These are phyloP conservation scores for Ascoidea tarda DNA, from an alignment of 805 yeast species.

Conservation along the genomic window DNA sequence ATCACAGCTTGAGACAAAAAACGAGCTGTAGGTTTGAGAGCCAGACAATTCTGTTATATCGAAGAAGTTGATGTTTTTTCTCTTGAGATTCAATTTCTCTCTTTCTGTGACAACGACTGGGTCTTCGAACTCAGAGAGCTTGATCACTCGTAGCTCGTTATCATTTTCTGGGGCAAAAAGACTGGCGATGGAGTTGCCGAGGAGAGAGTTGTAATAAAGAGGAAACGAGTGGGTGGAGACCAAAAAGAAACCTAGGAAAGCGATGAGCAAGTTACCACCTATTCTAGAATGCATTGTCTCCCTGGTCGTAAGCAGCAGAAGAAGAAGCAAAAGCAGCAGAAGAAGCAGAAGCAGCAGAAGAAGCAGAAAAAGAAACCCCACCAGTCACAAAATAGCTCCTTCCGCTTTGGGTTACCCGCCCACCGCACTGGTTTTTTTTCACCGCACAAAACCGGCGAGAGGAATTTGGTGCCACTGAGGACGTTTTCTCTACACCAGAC, in stretches of 20 bases:
- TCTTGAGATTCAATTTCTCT: conserved; percentile 28
- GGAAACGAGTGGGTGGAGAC: background rate
- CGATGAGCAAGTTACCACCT: background rate
- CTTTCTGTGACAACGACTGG: conserved; percentile 22
- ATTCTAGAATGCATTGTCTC: conserved; percentile 9
- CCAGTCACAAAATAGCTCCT: background rate
- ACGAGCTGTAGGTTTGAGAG: background rate
- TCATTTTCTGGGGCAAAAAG: conserved; percentile 9
- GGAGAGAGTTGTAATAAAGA: background rate
- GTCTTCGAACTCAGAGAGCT: conserved; percentile 13
- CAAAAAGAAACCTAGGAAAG: conserved; percentile 15
- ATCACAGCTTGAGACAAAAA: too few relatives aligned
- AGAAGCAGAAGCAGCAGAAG: conserved; percentile 9
- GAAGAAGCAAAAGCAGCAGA: background rate
- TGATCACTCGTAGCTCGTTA: conserved; percentile 14
- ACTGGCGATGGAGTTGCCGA: conserved; percentile 1
- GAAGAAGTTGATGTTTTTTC: conserved; percentile 12
- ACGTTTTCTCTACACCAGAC: background rate
- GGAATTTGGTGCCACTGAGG: background rate
- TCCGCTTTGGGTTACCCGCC: too few relatives aligned
- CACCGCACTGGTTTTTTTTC: too few relatives aligned
- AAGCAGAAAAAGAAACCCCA: conserved; percentile 13
- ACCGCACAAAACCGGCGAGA: background rate
- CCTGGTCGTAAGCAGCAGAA: conserved; percentile 2
- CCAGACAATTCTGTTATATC: conserved; percentile 5